phyloP scores from a whole-genome alignment of 495 filamentous ascomycete species.

The Rhypophila decipiens region DNA sequence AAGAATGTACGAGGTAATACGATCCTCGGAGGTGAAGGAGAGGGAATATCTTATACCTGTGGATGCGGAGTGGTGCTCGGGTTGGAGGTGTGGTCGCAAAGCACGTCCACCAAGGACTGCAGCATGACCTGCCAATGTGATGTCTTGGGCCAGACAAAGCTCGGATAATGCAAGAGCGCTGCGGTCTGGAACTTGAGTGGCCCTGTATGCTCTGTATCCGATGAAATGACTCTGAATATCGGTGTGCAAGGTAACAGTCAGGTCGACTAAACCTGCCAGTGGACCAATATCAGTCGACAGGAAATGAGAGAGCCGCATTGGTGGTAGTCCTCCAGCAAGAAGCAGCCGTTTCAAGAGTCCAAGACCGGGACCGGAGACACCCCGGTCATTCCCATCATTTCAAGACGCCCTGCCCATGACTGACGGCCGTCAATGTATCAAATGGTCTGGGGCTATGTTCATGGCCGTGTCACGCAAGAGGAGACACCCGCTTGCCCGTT shows the following conservation, averaged over 20 bases:
- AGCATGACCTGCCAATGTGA: neutral
- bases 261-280: conserved; percentile 15
- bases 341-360: too few relatives aligned
- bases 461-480: too few relatives aligned
- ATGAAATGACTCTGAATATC: neutral
- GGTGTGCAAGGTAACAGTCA: conserved; percentile 6
- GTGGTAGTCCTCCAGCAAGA: neutral
- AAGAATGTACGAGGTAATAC: neutral
- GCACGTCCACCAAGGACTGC: too few relatives aligned
- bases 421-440: too few relatives aligned
- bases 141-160: conserved; percentile 1
- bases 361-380: too few relatives aligned
- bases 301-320: neutral
- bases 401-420: too few relatives aligned
- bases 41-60: neutral
- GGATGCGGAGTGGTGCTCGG: neutral
- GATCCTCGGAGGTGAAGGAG: neutral
- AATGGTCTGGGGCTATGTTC: too few relatives aligned
- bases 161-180: neutral
- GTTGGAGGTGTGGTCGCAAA: too few relatives aligned
- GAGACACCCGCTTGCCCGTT: too few relatives aligned
- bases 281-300: neutral
- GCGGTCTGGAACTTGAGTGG: neutral
- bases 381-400: too few relatives aligned
- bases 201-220: neutral